Percentiles rank a stretch among this genome's conserved stretches.
phyloP scores from a whole-genome alignment of 176 grass and related monocot species.

The Juncus effusus region DNA sequence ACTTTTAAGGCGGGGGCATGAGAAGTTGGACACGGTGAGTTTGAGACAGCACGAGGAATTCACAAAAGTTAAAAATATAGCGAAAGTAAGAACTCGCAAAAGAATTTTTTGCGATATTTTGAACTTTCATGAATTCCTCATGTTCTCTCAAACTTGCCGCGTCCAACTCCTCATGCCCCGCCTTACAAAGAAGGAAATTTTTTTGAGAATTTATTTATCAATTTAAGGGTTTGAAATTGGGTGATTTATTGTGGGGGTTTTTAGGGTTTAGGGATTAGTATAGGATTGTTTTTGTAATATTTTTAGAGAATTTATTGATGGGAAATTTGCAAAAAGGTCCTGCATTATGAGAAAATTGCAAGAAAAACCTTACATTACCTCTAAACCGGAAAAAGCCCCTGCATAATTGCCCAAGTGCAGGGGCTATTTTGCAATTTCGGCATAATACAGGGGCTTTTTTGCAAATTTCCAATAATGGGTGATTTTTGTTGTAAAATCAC shows the following conservation, averaged over 20 bases:
- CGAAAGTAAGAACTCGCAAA: constrained; percentile 89
- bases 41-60: constrained; percentile 96
- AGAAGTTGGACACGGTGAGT: constrained; percentile 93
- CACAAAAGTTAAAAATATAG: constrained; percentile 99
- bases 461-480: no score
- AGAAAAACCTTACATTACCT: no score
- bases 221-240: not conserved
- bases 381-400: not conserved
- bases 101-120: constrained; percentile 96
- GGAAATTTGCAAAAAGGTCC: no score
- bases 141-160: constrained; percentile 93
- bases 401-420: not conserved
- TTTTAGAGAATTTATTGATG: no score
- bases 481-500: no score
- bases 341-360: no score
- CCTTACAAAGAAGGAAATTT: constrained; percentile 23
- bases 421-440: not conserved
- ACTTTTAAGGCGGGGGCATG: constrained; percentile 63
- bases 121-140: constrained; percentile 97
- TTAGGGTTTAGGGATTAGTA: no score
- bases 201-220: not conserved
- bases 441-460: no score
- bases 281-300: no score
- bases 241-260: not conserved
- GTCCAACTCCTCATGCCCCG: constrained; percentile 93